Evolutionary conservation across 1,139 yeast species (phyloP), one percentile per base, ranked within the genome.

Genomic region (Nakaseomyces sp.): DNA sequence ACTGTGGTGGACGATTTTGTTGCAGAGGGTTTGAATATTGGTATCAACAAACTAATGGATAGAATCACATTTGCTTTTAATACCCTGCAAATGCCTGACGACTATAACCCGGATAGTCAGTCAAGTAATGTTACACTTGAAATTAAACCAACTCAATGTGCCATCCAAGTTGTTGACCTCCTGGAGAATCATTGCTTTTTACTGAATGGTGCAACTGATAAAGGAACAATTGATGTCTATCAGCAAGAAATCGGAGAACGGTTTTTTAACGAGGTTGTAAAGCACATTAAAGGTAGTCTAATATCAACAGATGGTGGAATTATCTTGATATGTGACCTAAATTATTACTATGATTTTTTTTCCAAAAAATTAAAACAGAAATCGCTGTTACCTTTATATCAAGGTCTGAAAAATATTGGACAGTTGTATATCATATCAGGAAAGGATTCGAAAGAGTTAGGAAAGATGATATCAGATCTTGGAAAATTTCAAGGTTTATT

Each of bases 211-310:
- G 77, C 94, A 17, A 87, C 96, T 0, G 97, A 91, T 46, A 85
- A 82, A 56, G 76, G 88, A 0, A 81, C 93, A 7, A 76, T 89
- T 22, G 97, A 89, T 55, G 94, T 91, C 0, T 91, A 88, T 58
- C 94, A 89, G 55, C 95, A 88, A 58, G 98, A 91, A 58, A 79
- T 91, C 32, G 96, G 95, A 0, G 87, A 87, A 57, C 64, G 98
- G 41, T 81, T 91, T 51, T 88, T 87, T 58, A 81, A 77, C 37
- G 71, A 81, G 1, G 69, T 91, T 35, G 86, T 87, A 32, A 87
- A 86, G 59, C 76, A 82, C 46, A 70, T 91, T 43, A 79, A 80
- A 50, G 73, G 81, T 39, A 74, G 78, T 50, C 74, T 79, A 1
- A 76, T 91, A 3, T 84, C 94, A 2, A 81, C 80, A 2, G 73